Percentiles rank a stretch among this genome's conserved stretches.
Evolutionary conservation across 2,329 filamentous ascomycete genomes (phyloP).

Genomic region (Cryphonectria carpinicola): DNA sequence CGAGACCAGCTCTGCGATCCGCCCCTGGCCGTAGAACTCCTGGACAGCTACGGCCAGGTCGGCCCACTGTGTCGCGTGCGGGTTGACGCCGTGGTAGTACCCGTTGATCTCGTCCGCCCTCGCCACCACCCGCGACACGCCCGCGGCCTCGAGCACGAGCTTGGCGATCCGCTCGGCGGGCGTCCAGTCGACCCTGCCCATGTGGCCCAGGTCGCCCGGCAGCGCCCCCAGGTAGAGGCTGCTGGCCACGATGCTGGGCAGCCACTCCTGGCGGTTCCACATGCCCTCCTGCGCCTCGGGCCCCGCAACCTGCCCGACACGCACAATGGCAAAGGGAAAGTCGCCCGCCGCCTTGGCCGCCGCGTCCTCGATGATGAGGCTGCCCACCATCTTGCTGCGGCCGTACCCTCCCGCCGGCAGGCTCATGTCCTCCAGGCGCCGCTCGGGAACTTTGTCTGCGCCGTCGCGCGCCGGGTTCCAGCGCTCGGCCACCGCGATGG

Average conservation of each 20-base stretch:
- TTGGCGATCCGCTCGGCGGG: constrained; percentile 50
- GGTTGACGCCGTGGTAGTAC: constrained; percentile 54
- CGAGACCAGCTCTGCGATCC: constrained; percentile 42
- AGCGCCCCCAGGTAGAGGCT: constrained; percentile 50
- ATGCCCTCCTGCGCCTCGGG: constrained; percentile 42
- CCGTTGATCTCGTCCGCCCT: constrained; percentile 38
- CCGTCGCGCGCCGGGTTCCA: constrained; percentile 35
- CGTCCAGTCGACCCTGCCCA: constrained; percentile 55
- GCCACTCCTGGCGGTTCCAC: constrained; percentile 60
- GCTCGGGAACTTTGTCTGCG: constrained; percentile 39
- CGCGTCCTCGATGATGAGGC: constrained; percentile 45
- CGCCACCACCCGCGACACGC: constrained; percentile 12
- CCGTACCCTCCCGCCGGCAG: constrained; percentile 43
- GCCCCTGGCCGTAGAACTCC: constrained; percentile 40
- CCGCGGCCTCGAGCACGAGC: constrained; percentile 48
- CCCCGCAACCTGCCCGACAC: constrained; percentile 50
- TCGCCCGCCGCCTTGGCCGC: constrained; percentile 35
- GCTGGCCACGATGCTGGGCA: constrained; percentile 52
- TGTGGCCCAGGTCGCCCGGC: constrained; percentile 46
- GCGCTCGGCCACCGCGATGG: constrained; percentile 40
- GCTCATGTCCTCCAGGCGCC: constrained; percentile 38
- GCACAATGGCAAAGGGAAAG: constrained; percentile 43
- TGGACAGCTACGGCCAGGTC: constrained; percentile 44
- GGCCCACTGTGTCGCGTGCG: constrained; percentile 43
- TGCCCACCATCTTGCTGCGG: constrained; percentile 43